Base-by-base conservation (phyloP, 1,284 basidiomycete species). In the Sporisorium exsertum region DNA sequence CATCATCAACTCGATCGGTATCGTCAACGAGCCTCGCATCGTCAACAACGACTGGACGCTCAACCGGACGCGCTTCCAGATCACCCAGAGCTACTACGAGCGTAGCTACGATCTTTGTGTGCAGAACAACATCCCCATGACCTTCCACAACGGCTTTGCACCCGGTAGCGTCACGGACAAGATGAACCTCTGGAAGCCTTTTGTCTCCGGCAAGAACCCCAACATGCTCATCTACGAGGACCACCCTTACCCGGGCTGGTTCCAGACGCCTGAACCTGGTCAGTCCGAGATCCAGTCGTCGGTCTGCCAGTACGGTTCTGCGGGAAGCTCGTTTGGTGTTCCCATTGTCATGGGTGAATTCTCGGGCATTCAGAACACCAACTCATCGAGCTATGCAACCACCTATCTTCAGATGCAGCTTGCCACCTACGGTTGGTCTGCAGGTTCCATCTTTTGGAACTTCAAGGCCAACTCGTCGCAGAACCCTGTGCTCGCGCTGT, bases 201-300 rank as follows among this genome's bases (percentile, higher is more conserved):
- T 82, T 56, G 70, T 74, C 5, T 50, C 51, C 8, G 78, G 73
- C 59, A 79, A 84, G 69, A 57, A 82, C 56, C 82, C 81, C 54
- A 74, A 68, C 58, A 76, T 68, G 62, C 72, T 84, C 51, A 72
- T 79, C 49, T 82, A 81, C 70, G 79, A 81, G 53, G 74, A 82
- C 53, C 81, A 84, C 59, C 82, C 82, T 15, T 83, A 83, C 72
- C 81, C 82, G 0, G 82, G 79, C 5, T 84, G 80, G 80, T 84
- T 81, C 76, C 32, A 49, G 9, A 53, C 20, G 0, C 78, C 78
- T 13, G 63, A 71, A 24, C 68, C 66, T 2, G 66, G 75, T 22
- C 32, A 49, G 24, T n/a, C 35, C 3, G n/a, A 40, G 45, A 79
- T 82, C 50, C 59, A 71, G 43, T 47, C 71, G 16, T 67, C 58